Evolutionary conservation across 768 basidiomycete species (phyloP), one percentile per base, ranked within the genome.

Genomic region (Lactarius hengduanensis): DNA sequence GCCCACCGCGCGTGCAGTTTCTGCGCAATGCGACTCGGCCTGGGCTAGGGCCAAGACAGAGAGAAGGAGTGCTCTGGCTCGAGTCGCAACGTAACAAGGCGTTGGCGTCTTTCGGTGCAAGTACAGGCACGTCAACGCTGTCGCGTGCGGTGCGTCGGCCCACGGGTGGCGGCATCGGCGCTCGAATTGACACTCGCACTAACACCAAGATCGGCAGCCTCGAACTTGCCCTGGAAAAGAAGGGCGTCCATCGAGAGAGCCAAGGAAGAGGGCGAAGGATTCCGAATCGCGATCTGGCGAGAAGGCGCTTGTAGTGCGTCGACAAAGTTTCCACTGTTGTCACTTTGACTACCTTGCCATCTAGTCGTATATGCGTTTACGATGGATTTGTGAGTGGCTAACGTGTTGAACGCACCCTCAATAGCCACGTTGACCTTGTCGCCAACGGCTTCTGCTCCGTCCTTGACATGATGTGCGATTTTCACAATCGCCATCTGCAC

Each of bases 121-220:
- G n/a, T n/a, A n/a, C n/a, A n/a, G n/a, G n/a, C n/a, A 75, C 70
- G 63, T 92, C 91, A 58, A 89, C 76, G 70, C 84, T 87, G 85
- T 64, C 86, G 78, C 4, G 88, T 78, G 13, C 87, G 84, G 72
- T 91, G 89, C 6, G 81, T 81, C 4, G 89, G 86, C 45, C 86
- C 77, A 63, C 88, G 78, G 8, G 66, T n/a, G 8, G 83, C 5
- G 36, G 41, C 56, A 18, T n/a, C 11, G 28, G 54, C 54, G 47
- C 47, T 47, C 47, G 47, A 22, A 16, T 16, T 55, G 54, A 26
- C 15, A 20, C 30, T 55, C 30, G 26, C 54, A 26, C 54, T 55
- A 32, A 28, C 15, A 32, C 26, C 36, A 16, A 66, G 65, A 57
- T 62, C 61, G 1, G 47, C 30, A 11, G 45, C 15, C 16, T 22